Evolutionary conservation across 2,329 filamentous ascomycete species (phyloP).

Genomic region (Drechslerella coelobrocha): DNA sequence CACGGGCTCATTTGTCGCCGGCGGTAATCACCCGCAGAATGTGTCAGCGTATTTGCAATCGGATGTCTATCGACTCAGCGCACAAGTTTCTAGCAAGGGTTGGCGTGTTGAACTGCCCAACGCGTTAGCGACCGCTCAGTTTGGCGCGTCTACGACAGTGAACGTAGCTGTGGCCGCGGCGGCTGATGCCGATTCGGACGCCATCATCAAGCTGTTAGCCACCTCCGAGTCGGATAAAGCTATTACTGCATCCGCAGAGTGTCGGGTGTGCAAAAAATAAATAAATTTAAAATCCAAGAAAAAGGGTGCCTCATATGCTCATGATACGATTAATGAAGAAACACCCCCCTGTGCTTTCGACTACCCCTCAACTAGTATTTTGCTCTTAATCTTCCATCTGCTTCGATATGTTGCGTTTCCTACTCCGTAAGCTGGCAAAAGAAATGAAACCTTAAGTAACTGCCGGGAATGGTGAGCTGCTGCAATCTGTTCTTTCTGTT

Average conservation of each 20-base stretch:
- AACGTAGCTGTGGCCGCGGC: conserved; percentile 60
- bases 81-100: conserved; percentile 60
- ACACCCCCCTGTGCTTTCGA: no score
- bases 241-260: conserved; percentile 56
- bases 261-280: conserved; percentile 56
- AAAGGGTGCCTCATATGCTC: no score
- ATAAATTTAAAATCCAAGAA: no score
- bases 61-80: conserved; percentile 63
- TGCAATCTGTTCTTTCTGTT: no score
- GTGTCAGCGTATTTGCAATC: conserved; percentile 59
- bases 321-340: no score
- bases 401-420: no score
- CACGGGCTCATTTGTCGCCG: conserved; percentile 58
- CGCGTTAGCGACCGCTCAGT: conserved; percentile 59
- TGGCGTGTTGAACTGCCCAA: conserved; percentile 62
- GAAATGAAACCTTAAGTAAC: no score
- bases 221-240: conserved; percentile 61
- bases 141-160: conserved; percentile 58
- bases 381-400: no score
- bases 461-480: no score
- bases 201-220: conserved; percentile 60
- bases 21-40: conserved; percentile 56
- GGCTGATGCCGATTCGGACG: conserved; percentile 56
- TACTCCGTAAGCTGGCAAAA: no score
- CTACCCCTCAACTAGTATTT: no score